Base-by-base conservation (phyloP, 108 stramenopile genomes). In the Nitzschia inconspicua region DNA sequence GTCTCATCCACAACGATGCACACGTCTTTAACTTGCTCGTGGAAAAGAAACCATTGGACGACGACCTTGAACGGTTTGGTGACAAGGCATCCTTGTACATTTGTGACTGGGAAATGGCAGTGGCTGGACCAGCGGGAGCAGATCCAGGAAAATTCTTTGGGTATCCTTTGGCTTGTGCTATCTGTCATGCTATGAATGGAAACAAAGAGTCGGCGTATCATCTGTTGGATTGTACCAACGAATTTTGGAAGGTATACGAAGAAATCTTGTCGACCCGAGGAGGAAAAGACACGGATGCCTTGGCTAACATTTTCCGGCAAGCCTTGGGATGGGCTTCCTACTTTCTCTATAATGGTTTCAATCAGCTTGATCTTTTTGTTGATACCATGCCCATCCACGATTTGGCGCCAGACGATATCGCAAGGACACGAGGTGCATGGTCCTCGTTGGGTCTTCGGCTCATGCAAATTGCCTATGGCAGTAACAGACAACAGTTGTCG, bases 11-110 rank as follows among this genome's bases (percentile, higher is more conserved):
- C 32, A 32, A 37, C 19, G 77, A 78, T 65, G 43, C 57, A 31
- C 72, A 78, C 19, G 68, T 57, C 13, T 78, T 78, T 68, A 78
- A 78, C 34, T 58, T 70, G 6, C 58, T 78, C 19, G 77, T 78
- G 39, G 77, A 78, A 42, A 22, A 59, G 22, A 65, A 65, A 34
- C 65, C 66, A 32, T 16, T 8, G 3, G 27, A 24, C 11, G 28
- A 29, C 22, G 24, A n/a, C 4, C 16, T 53, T 13, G 39, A 67
- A 24, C 6, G 14, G 3, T 67, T 67, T 67, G 66, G 66, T 26
- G 44, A 28, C 14, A 51, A 60, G 3, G 66, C 55, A 0, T 14
- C 26, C 16, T 60, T 61, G 2, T n/a, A 9, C 13, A 39, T 68
- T 19, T 56, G 53, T n/a, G 66, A 68, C 49, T 68, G 66, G 66